Base-by-base conservation (phyloP, 116 monocot species). In the Cymodocea nodosa region DNA sequence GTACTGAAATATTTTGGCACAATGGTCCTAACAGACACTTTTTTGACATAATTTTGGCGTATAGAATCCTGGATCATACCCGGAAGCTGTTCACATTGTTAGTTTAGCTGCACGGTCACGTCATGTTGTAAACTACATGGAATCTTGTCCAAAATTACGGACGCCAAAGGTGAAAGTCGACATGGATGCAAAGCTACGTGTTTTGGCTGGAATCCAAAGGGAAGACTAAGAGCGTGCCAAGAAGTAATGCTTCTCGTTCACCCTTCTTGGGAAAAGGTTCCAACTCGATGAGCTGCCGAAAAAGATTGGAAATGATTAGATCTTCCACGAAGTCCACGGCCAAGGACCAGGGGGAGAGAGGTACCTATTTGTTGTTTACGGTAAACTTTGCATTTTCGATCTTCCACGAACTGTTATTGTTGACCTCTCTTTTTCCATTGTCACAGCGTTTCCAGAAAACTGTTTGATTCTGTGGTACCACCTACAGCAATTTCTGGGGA, bases 201-300 rank as follows among this genome's bases (percentile, higher is more conserved):
- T n/a, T 76, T 60, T 95, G 90, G 95, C 77, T 95, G 48, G 95
- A 90, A 73, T 87, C 87, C 2, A 90, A 87, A 69, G 85, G 91
- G 22, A 95, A 90, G 68, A 75, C 62, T 0, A 94, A 69, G 51
- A 83, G 77, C 25, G 44, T 75, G 16, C 82, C 78, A 48, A 80
- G 79, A 58, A 77, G 60, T 71, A 59, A 80, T 62, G 84, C 80
- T 24, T 66, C 71, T 63, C 70, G 69, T 50, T 80, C 82, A 44
- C 84, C 89, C 23, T 55, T 65, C 24, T 5, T 54, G 17, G 68
- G 61, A 3, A 85, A 68, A 64, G 76, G 77, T 25, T 72, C 79
- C 11, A 66, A 60, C 16, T 80, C 79, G 35, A 6, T 70, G 12
- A 74, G 54, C 60, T 69, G 23, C 60, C 63, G 24, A 11, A 87